Evolutionary conservation across 768 basidiomycete species (phyloP).

Genomic region (Boletus subparvulus): DNA sequence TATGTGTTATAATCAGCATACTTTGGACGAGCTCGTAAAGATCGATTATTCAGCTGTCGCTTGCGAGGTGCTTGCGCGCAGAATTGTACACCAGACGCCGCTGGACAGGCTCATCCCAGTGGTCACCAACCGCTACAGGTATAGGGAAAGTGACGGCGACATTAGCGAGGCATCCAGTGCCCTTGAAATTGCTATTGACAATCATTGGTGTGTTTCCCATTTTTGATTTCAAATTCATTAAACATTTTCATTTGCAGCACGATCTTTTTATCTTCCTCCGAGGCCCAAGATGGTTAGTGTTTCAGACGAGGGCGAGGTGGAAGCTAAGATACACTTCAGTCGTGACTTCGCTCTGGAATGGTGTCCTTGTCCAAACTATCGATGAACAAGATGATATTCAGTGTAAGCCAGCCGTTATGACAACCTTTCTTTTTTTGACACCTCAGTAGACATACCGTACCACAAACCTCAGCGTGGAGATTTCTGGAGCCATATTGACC

Average conservation of each 20-base stretch:
- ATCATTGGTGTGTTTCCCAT: slow-evolving; percentile 63
- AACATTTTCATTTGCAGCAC: slow-evolving; percentile 42
- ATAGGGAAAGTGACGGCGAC: slow-evolving; percentile 73
- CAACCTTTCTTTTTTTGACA: slow-evolving; percentile 5
- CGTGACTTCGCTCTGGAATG: slow-evolving; percentile 78
- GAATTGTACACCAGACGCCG: slow-evolving; percentile 69
- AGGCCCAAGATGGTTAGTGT: slow-evolving; percentile 73
- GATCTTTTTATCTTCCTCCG: slow-evolving; percentile 82
- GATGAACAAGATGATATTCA: slow-evolving; percentile 75
- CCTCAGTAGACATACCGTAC: slow-evolving; percentile 63
- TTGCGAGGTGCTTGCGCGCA: slow-evolving; percentile 81
- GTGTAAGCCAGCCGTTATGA: slow-evolving; percentile 44
- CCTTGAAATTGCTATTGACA: slow-evolving; percentile 89
- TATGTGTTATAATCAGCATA: slow-evolving; percentile 28
- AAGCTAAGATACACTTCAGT: slow-evolving; percentile 44
- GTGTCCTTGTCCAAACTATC: slow-evolving; percentile 76
- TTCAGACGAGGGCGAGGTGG: neutral
- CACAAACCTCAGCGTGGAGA: slow-evolving; percentile 48
- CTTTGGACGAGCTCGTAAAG: neutral
- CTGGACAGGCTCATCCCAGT: slow-evolving; percentile 63
- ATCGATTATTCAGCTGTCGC: slow-evolving; percentile 53
- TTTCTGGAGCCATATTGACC: slow-evolving; percentile 74
- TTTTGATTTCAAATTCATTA: neutral
- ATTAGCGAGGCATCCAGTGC: slow-evolving; percentile 71
- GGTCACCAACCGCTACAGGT: slow-evolving; percentile 77